Percentiles rank a stretch among this genome's conserved stretches.
Evolutionary conservation across 345 rosid species (phyloP).

Genomic region (Citrus medica): DNA sequence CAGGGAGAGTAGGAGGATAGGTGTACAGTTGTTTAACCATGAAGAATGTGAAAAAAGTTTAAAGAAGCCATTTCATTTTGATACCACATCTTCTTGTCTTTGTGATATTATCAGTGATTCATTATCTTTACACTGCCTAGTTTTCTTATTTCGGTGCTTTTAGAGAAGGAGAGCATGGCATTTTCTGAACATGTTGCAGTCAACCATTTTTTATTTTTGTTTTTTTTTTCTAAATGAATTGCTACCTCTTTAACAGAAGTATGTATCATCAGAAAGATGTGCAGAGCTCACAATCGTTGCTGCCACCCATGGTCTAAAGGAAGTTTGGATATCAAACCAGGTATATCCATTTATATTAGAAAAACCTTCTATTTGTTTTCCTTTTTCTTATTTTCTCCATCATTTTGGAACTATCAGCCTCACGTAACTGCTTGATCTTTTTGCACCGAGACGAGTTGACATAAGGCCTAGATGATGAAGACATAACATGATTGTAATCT

Average conservation of each 20-base stretch:
- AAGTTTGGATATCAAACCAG: conserved; percentile 97
- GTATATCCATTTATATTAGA: conserved; percentile 29
- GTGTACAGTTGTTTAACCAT: background rate
- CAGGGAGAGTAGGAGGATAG: background rate
- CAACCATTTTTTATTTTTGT: background rate
- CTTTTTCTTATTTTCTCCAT: background rate
- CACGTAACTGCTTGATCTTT: background rate
- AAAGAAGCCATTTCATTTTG: background rate
- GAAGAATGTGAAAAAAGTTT: background rate
- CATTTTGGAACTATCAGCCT: background rate
- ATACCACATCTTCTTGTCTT: background rate
- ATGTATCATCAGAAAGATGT: conserved; percentile 78
- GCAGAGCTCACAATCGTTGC: conserved; percentile 83
- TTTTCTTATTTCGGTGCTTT: background rate
- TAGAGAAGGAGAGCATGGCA: background rate
- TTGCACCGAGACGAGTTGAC: background rate
- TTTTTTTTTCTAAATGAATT: background rate
- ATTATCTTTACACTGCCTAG: background rate
- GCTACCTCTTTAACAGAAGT: conserved; percentile 45
- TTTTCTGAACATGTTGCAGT: background rate
- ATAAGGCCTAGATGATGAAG: background rate
- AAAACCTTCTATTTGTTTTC: background rate
- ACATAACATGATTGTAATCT: background rate
- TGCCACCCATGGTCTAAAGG: conserved; percentile 77
- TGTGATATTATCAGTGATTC: background rate